Conservation (phyloP, 2,329 filamentous ascomycete species). For the Pestalotiopsis sp. region DNA sequence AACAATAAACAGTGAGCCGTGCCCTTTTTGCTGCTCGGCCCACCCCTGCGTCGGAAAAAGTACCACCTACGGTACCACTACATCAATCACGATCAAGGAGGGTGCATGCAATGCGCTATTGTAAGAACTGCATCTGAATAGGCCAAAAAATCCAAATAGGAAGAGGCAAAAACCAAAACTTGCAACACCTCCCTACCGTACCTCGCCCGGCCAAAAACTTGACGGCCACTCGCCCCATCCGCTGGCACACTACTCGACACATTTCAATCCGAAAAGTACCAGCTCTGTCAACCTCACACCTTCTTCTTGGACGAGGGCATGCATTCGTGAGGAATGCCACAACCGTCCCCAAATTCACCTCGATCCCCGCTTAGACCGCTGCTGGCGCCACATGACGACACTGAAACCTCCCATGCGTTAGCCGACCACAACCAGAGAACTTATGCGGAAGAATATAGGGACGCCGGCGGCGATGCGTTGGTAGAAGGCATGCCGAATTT, state of each 20-base stretch:
- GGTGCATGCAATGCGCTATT: neutral
- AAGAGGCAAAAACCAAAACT: neutral
- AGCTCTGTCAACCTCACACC: neutral
- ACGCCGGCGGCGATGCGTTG: neutral
- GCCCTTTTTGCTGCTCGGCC: neutral
- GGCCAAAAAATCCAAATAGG: neutral
- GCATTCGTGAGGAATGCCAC: constrained; percentile 16
- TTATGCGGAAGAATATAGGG: constrained; percentile 6
- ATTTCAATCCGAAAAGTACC: neutral
- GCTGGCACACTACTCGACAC: neutral
- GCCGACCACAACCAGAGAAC: neutral
- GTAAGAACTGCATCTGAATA: neutral
- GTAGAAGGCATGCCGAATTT: constrained; percentile 8
- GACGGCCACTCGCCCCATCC: constrained; percentile 7
- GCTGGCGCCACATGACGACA: constrained; percentile 3
- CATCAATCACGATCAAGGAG: neutral
- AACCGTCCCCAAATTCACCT: constrained; percentile 13
- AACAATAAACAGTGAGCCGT: neutral
- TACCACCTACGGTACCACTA: neutral
- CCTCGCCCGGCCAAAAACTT: neutral
- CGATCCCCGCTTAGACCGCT: constrained; percentile 1
- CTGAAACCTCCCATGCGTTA: neutral
- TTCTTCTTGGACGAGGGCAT: constrained; percentile 8
- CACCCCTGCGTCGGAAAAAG: neutral
- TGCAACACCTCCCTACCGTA: neutral